Conservation (phyloP, 257 asterid species). For the Parsonsia alboflavescens region DNA sequence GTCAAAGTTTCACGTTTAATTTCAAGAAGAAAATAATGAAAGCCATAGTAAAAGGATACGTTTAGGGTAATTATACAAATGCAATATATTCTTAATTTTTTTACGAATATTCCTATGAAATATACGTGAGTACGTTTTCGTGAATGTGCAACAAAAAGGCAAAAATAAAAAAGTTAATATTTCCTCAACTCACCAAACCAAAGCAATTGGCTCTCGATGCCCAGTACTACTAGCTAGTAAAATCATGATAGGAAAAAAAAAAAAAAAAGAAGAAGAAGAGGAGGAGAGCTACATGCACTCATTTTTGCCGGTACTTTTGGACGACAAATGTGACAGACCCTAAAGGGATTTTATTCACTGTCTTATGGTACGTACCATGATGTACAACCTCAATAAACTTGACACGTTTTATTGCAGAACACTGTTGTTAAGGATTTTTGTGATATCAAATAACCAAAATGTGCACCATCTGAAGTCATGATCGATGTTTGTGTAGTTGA, state of each 20-base stretch:
- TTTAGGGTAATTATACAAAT: not conserved
- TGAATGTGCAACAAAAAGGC: too few relatives aligned
- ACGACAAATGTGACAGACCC: slow-evolving; percentile 6
- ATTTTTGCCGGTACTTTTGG: not conserved
- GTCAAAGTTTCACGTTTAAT: not conserved
- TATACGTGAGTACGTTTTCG: too few relatives aligned
- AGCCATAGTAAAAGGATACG: too few relatives aligned
- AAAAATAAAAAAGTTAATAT: not conserved
- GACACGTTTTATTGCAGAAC: not conserved
- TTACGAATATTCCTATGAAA: too few relatives aligned
- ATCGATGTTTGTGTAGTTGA: not conserved
- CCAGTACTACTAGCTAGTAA: too few relatives aligned
- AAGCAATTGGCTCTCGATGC: not conserved
- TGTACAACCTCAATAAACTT: not conserved
- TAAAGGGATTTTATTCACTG: not conserved
- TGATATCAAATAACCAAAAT: too few relatives aligned
- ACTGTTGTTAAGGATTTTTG: not conserved
- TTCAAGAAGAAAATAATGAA: not conserved
- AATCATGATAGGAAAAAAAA: too few relatives aligned
- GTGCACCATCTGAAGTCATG: not conserved
- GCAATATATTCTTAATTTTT: too few relatives aligned
- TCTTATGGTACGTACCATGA: not conserved
- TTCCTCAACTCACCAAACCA: not conserved
- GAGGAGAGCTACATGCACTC: not conserved
- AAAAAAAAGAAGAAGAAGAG: too few relatives aligned